Base-by-base conservation (phyloP, 306 rosid species). In the Dryas alaskensis region DNA sequence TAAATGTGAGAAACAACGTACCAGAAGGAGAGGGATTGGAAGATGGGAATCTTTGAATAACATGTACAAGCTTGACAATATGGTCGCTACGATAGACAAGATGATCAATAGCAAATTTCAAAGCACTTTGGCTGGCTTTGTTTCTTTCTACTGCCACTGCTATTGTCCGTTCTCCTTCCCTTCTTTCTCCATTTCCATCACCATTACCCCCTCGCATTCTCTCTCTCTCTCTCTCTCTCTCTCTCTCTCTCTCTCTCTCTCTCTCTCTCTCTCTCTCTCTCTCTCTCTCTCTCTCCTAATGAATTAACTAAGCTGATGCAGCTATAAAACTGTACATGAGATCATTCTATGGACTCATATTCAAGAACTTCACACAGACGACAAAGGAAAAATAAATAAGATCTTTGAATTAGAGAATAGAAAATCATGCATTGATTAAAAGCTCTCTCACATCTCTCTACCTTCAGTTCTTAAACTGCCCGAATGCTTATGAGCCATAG, bases 51-150 rank as follows among this genome's bases (percentile, higher is more conserved):
- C 42, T 67, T 44, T 74, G 72, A 69, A 47, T 68, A 27, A 82
- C 89, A 73, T 85, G 82, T 51, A 82, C 45, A 31, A 85, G 84
- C 48, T 22, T 73, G 10, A 82, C 6, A 53, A 22, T 13, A 47
- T n/a, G 8, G 17, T 2, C 12, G 54, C 71, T 73, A 1, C 51
- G 42, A 45, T 52, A 44, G 16, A 59, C 59, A 47, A 79, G 70
- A 49, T 68, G 37, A 0, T 82, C 78, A 52, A 79, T 13, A 1
- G 84, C 86, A 84, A 82, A 85, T 76, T 48, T 79, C 50, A 79
- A 42, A 17, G 86, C 84, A 66, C 40, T 43, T 10, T 73, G 82
- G 78, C 84, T 82, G 13, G 71, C 17, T 69, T 70, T 74, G 60
- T 73, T 71, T 11, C 68, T 59, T 51, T 52, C 77, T 58, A 80